Evolutionary conservation across 2,329 filamentous ascomycete species (phyloP).

Genomic region (Incumbomyces delicatus): DNA sequence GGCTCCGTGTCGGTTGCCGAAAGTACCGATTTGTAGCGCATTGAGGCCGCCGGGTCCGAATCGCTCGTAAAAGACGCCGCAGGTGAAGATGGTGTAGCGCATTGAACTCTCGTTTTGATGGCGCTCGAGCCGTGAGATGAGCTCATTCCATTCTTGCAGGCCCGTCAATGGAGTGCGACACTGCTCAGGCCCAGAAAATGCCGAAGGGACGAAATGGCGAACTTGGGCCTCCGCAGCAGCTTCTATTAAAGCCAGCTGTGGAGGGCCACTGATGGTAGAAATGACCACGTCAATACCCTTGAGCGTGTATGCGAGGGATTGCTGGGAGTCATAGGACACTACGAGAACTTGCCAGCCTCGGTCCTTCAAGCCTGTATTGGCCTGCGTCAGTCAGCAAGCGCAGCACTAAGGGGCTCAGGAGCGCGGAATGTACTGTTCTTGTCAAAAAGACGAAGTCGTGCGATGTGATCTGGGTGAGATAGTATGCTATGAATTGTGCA

Average conservation of each 20-base stretch:
- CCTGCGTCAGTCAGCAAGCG: constrained; percentile 4
- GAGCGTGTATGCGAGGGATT: constrained; percentile 55
- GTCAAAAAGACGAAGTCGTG: constrained; percentile 65
- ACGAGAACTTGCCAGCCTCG: constrained; percentile 51
- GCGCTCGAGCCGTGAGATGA: constrained; percentile 46
- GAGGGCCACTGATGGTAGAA: constrained; percentile 57
- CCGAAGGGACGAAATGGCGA: constrained; percentile 61
- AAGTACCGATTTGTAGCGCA: constrained; percentile 46
- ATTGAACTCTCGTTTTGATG: constrained; percentile 45
- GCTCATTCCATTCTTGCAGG: constrained; percentile 50
- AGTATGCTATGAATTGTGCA: constrained; percentile 47
- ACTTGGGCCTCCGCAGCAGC: constrained; percentile 57
- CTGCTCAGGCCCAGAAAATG: constrained; percentile 53
- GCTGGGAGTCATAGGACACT: constrained; percentile 48
- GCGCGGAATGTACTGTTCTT: constrained; percentile 29
- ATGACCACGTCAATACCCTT: constrained; percentile 64
- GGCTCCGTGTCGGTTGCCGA: constrained; percentile 21
- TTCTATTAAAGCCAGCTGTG: constrained; percentile 63
- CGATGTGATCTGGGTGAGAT: constrained; percentile 51
- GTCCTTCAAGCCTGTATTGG: constrained; percentile 26
- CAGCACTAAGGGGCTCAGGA: no score
- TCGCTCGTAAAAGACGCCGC: constrained; percentile 66
- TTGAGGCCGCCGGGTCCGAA: constrained; percentile 60
- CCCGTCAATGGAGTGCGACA: neutral
- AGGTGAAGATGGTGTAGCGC: constrained; percentile 61